Evolutionary conservation across 1,284 basidiomycete species (phyloP), one percentile per base, ranked within the genome.

Genomic region (Moesziomyces globuligerus): DNA sequence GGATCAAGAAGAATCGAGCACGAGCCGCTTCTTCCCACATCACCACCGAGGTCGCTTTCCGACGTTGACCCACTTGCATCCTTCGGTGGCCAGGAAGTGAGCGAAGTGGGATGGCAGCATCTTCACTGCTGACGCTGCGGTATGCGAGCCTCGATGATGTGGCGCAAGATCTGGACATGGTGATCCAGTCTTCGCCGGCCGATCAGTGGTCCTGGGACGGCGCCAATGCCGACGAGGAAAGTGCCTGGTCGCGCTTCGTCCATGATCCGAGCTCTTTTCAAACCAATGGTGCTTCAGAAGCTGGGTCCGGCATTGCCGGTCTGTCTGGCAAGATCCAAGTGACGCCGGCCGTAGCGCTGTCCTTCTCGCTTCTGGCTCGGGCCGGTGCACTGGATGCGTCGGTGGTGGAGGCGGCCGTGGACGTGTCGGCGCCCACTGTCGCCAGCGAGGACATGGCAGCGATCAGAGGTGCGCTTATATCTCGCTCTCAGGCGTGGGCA

Each of bases 121-220:
- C 55, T 4, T 43, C 55, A 26, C 50, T 49, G 13, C 32, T 70
- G 18, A 51, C 41, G 45, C 42, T 70, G 13, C 44, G 18, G 2
- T 70, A 70, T 36, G 38, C 39, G 11, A 37, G 29, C 17, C 39
- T 60, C 21, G 48, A 64, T 39, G 67, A 59, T 59, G 67, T 70
- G 1, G 60, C 67, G 4, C 60, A 59, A 17, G 67, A 70, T 18
- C 48, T 70, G 26, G 67, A 70, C 44, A 55, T 64, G 59, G 55
- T 70, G 41, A 55, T 70, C 11, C 67, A 64, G 29, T 70, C 67
- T 13, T 38, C 55, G 7, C 45, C 56, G n/a, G 26, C 46, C 9
- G 52, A 28, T 18, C 51, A 64, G 18, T 59, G 65, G 56, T 20
- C 46, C 20, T 68, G 65, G 65, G 44, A 70, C 6, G 55, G 48